Evolutionary conservation across 495 filamentous ascomycete genomes (phyloP).

Genomic region (Choiromyces venosus): DNA sequence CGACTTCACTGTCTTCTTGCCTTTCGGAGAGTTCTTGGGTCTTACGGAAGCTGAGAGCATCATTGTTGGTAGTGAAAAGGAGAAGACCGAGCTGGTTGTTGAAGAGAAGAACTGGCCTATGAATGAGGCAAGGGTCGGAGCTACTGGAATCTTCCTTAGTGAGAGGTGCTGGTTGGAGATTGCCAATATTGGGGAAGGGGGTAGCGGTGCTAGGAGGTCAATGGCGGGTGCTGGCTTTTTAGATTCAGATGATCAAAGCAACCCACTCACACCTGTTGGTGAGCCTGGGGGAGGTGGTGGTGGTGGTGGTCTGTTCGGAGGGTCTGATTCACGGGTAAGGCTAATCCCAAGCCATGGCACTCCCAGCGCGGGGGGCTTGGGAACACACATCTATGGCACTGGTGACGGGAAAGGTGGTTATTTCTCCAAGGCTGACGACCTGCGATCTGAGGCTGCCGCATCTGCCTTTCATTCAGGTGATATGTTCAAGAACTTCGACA

Average conservation of each 20-base stretch:
- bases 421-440: constrained; percentile 77
- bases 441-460: constrained; percentile 80
- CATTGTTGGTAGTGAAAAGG: constrained; percentile 83
- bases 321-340: constrained; percentile 45
- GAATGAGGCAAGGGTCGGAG: constrained; percentile 85
- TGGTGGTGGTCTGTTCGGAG: constrained; percentile 37
- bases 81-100: constrained; percentile 83
- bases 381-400: constrained; percentile 40
- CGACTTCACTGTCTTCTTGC: constrained; percentile 91
- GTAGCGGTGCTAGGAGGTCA: constrained; percentile 52
- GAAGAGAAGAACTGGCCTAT: constrained; percentile 84
- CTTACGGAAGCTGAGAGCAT: constrained; percentile 74
- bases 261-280: constrained; percentile 40
- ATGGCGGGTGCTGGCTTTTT: constrained; percentile 42
- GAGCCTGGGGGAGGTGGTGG: constrained; percentile 28
- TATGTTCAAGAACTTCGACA: constrained; percentile 97
- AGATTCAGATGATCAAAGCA: constrained; percentile 48
- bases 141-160: constrained; percentile 90
- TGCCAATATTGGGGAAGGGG: constrained; percentile 64
- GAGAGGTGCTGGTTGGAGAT: constrained; percentile 92
- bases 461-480: constrained; percentile 86
- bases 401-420: constrained; percentile 55
- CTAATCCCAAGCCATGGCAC: constrained; percentile 47
- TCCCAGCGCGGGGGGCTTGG: constrained; percentile 31
- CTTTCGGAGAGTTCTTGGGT: constrained; percentile 91